Evolutionary conservation across 2,329 filamentous ascomycete species (phyloP).

Genomic region (Fusarium sp.): DNA sequence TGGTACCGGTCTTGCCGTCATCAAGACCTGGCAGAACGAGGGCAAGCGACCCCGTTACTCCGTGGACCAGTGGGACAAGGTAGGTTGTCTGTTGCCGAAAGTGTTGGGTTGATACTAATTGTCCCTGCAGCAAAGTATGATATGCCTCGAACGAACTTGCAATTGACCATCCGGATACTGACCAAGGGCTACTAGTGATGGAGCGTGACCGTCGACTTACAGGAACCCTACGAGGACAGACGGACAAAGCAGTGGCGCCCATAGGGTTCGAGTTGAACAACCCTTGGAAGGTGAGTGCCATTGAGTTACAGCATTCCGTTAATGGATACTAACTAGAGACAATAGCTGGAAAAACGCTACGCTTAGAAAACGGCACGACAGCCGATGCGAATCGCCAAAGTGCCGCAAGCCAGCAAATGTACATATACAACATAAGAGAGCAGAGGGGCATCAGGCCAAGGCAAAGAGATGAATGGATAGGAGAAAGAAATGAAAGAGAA

Average conservation of each 20-base stretch:
- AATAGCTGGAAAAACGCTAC: constrained; percentile 66
- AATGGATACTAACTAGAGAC: neutral
- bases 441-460: constrained; percentile 11
- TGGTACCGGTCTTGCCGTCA: constrained; percentile 67
- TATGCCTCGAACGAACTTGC: neutral
- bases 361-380: constrained; percentile 49
- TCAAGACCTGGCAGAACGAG: constrained; percentile 70
- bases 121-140: constrained; percentile 66
- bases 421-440: constrained; percentile 35
- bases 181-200: constrained; percentile 65
- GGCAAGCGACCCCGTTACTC: constrained; percentile 71
- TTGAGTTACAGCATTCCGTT: neutral
- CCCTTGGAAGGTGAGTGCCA: constrained; percentile 68
- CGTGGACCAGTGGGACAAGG: constrained; percentile 73
- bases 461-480: constrained; percentile 6
- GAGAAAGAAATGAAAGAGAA: constrained; percentile 32
- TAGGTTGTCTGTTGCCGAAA: constrained; percentile 49
- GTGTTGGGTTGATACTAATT: constrained; percentile 45
- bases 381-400: constrained; percentile 19
- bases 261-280: constrained; percentile 73
- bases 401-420: constrained; percentile 29
- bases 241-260: constrained; percentile 66
- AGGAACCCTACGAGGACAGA: constrained; percentile 69
- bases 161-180: constrained; percentile 2
- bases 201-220: constrained; percentile 72